phyloP scores from a whole-genome alignment of 805 yeast species.

The Metschnikowia bowlesiae region DNA sequence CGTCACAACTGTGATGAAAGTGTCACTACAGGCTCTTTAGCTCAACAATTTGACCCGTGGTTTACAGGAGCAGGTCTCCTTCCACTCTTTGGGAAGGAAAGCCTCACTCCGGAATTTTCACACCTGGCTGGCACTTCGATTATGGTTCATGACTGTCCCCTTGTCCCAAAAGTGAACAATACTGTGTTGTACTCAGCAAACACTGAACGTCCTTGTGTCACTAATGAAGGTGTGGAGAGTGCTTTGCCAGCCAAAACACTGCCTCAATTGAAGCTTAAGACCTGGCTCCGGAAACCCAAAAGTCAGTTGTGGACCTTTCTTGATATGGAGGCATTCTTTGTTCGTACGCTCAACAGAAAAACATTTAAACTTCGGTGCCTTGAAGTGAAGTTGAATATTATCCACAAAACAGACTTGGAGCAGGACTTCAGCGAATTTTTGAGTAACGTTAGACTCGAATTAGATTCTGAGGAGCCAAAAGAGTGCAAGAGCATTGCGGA shows the following conservation, averaged over 20 bases:
- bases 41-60: too few species aligned
- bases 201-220: not conserved
- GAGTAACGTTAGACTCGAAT: not conserved
- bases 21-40: too few species aligned
- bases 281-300: not conserved
- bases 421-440: not conserved
- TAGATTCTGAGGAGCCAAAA: not conserved
- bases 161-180: not conserved
- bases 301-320: not conserved
- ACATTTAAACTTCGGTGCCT: not conserved
- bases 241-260: not conserved
- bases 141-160: too few species aligned
- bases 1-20: accelerated
- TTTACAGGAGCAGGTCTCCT: too few species aligned
- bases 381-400: not conserved
- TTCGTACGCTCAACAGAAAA: not conserved
- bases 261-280: not conserved
- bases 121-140: too few species aligned
- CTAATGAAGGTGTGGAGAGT: not conserved
- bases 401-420: not conserved
- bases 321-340: not conserved
- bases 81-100: too few species aligned
- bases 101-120: too few species aligned
- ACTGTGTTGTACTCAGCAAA: not conserved
- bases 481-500: not conserved